These are phyloP conservation scores for Echeveria elegans DNA, from an alignment of 164 flowering plant species.

Conservation along the genomic window DNA sequence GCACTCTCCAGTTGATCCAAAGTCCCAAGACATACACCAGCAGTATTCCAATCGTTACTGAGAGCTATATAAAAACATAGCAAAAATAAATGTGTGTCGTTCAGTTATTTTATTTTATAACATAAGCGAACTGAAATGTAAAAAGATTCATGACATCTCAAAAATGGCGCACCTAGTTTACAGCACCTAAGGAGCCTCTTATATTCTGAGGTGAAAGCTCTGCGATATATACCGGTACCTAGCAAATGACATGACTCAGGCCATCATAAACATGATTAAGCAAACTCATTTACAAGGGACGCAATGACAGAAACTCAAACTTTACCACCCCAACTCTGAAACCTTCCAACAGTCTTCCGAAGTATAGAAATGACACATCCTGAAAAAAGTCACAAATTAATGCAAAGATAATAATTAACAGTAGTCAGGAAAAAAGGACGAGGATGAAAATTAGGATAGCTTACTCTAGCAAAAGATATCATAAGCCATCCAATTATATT, in stretches of 20 bases:
- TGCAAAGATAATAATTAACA: neutral
- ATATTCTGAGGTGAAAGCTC: slow-evolving; percentile 9
- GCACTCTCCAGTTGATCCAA: slow-evolving; percentile 42
- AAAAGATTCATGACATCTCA: neutral
- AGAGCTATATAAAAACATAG: slow-evolving; percentile 27
- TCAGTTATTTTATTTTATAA: neutral
- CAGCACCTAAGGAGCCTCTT: slow-evolving; percentile 7
- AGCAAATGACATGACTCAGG: neutral
- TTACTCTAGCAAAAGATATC: slow-evolving; percentile 60
- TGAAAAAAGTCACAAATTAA: slow-evolving; percentile 13
- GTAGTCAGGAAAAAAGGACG: neutral
- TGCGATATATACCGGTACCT: slow-evolving; percentile 10
- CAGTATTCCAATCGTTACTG: slow-evolving; percentile 50
- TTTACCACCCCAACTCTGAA: slow-evolving; percentile 6
- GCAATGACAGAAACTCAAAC: neutral
- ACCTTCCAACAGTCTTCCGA: slow-evolving; percentile 50
- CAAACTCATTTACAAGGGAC: neutral
- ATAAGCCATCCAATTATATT: slow-evolving; percentile 77
- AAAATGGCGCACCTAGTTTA: slow-evolving; percentile 1
- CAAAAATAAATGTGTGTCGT: too few relatives aligned
- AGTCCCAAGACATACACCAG: slow-evolving; percentile 46
- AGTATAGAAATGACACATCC: slow-evolving; percentile 59
- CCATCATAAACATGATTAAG: neutral
- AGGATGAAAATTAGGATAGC: slow-evolving; percentile 8
- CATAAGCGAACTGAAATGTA: neutral